Evolutionary conservation across 768 basidiomycete species (phyloP).

Genomic region (Psilocybe cyanescens): DNA sequence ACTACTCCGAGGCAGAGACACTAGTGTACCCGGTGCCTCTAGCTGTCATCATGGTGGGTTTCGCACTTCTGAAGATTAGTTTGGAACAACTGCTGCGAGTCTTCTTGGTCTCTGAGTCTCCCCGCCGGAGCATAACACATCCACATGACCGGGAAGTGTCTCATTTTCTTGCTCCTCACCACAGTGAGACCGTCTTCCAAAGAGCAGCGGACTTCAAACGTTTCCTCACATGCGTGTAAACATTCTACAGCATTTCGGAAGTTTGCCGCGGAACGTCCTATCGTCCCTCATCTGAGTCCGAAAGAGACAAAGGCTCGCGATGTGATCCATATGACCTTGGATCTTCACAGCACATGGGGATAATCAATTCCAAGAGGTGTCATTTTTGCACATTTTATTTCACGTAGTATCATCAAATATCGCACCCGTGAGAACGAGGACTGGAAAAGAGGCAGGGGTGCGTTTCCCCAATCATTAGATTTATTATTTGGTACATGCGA

Average conservation of each 20-base stretch:
- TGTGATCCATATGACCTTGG: slow-evolving; percentile 23
- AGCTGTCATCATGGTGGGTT: slow-evolving; percentile 17
- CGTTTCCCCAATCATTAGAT: neutral
- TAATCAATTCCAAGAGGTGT: slow-evolving; percentile 11
- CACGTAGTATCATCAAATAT: slow-evolving; percentile 1
- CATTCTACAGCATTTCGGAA: slow-evolving; percentile 12
- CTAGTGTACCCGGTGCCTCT: slow-evolving; percentile 15
- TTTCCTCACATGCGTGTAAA: slow-evolving; percentile 8
- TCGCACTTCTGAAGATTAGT: slow-evolving; percentile 13
- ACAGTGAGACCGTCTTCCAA: slow-evolving; percentile 4
- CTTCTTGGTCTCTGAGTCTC: neutral
- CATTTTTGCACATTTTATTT: slow-evolving; percentile 16
- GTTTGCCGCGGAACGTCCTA: slow-evolving; percentile 23
- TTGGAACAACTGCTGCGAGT: neutral
- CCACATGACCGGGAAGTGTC: neutral
- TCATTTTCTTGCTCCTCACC: slow-evolving; percentile 4
- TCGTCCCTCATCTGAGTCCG: slow-evolving; percentile 24
- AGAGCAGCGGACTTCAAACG: slow-evolving; percentile 3
- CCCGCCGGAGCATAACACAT: neutral
- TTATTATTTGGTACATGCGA: neutral
- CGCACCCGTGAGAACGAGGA: neutral
- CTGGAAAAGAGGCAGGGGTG: neutral
- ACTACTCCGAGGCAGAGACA: slow-evolving; percentile 7
- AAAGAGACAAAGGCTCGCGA: slow-evolving; percentile 15
- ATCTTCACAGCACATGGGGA: slow-evolving; percentile 16